These are phyloP conservation scores for Saccharomyces hybrid DNA, from an alignment of 1,139 yeast genomes.

Conservation along the genomic window DNA sequence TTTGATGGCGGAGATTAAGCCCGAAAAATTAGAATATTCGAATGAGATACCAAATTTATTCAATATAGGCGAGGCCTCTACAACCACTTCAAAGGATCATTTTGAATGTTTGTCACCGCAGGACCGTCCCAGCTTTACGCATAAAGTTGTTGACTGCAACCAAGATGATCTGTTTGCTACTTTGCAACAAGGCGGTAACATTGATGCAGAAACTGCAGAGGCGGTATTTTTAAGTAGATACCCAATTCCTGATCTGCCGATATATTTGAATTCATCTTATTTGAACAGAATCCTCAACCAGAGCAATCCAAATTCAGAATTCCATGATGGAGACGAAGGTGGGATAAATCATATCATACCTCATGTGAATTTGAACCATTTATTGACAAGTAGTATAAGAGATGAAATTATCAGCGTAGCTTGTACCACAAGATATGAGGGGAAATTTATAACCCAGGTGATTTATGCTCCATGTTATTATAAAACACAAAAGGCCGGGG, in stretches of 20 bases:
- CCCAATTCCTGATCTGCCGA: constrained; percentile 44
- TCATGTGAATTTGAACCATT: constrained; percentile 66
- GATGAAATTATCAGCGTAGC: constrained; percentile 65
- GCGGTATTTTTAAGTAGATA: constrained; percentile 30
- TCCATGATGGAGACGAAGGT: constrained; percentile 2
- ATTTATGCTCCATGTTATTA: constrained; percentile 56
- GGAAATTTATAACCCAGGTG: constrained; percentile 69
- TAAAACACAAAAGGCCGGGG: constrained; percentile 5
- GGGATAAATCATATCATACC: constrained; percentile 34
- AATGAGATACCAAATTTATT: constrained; percentile 28
- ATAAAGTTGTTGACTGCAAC: constrained; percentile 24
- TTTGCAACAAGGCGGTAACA: constrained; percentile 25
- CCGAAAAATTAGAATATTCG: constrained; percentile 18
- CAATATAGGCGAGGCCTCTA: constrained; percentile 12
- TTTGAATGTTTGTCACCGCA: constrained; percentile 7
- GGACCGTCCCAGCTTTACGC: constrained; percentile 12
- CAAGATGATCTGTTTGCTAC: constrained; percentile 29
- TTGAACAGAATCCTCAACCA: constrained; percentile 38
- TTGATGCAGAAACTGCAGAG: constrained; percentile 33
- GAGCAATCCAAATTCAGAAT: constrained; percentile 4
- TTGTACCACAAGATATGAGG: constrained; percentile 65
- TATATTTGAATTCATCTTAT: constrained; percentile 51
- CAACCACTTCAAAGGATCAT: constrained; percentile 8
- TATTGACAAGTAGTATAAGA: constrained; percentile 63
- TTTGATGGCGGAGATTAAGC: constrained; percentile 13